Conservation (phyloP, 2,329 filamentous ascomycete genomes). For the Chaetomium olivaceum region DNA sequence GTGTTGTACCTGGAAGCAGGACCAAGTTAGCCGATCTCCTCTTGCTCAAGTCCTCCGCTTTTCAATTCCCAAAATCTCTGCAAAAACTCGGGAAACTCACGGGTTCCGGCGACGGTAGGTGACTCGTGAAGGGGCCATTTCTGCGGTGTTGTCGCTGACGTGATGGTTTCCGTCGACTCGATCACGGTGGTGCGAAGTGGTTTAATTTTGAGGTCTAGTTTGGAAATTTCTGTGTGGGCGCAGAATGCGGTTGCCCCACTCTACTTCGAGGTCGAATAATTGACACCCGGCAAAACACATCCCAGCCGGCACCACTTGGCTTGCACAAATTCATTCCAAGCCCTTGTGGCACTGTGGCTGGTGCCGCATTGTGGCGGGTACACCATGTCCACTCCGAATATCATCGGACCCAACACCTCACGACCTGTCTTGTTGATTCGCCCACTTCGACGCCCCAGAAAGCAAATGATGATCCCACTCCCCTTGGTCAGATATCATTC, state of each 20-base stretch:
- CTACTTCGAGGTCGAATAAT: conserved; percentile 12
- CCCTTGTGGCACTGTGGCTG: neutral
- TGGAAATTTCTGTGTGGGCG: conserved; percentile 37
- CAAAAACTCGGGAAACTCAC: conserved; percentile 53
- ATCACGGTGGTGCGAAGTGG: conserved; percentile 33
- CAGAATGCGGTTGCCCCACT: conserved; percentile 31
- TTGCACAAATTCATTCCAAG: conserved; percentile 19
- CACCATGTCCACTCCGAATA: neutral
- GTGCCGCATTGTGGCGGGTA: neutral
- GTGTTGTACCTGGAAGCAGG: conserved; percentile 81
- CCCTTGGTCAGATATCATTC: neutral
- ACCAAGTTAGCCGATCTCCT: conserved; percentile 24
- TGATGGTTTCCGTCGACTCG: conserved; percentile 34
- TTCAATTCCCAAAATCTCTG: neutral
- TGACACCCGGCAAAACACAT: conserved; percentile 19
- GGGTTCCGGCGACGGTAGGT: conserved; percentile 77
- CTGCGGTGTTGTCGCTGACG: conserved; percentile 46
- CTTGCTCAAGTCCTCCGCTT: neutral
- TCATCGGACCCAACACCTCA: conserved; percentile 1
- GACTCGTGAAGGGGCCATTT: conserved; percentile 61
- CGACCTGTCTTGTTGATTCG: neutral
- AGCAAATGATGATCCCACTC: neutral
- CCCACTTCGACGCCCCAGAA: neutral
- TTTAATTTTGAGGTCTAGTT: conserved; percentile 34
- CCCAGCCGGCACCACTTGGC: conserved; percentile 15